phyloP scores from a whole-genome alignment of 2,329 filamentous ascomycete genomes.

The Pleoardoris graminearum region DNA sequence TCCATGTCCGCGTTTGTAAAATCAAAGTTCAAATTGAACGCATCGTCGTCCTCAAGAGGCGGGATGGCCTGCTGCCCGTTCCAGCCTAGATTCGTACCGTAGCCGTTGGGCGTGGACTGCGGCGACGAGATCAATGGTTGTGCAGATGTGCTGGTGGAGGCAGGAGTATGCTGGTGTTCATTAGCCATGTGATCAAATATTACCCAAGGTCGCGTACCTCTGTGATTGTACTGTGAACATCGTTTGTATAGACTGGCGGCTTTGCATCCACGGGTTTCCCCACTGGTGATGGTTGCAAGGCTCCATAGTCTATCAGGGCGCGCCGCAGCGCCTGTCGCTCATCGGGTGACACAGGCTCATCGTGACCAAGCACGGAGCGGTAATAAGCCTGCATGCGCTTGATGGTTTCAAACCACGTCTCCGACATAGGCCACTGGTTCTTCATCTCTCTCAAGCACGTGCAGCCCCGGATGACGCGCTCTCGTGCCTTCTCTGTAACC shows the following conservation, averaged over 20 bases:
- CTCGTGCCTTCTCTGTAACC: conserved; percentile 37
- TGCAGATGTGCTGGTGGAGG: background rate
- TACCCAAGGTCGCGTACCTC: conserved; percentile 11
- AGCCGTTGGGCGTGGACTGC: conserved; percentile 30
- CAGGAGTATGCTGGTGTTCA: background rate
- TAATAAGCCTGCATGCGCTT: conserved; percentile 50
- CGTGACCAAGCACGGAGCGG: conserved; percentile 40
- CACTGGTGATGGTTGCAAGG: conserved; percentile 45
- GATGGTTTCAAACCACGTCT: conserved; percentile 48
- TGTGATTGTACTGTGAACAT: conserved; percentile 15
- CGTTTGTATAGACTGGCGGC: conserved; percentile 16
- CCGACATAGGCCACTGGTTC: conserved; percentile 48
- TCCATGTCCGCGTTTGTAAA: conserved; percentile 43
- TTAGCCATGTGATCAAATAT: conserved; percentile 14
- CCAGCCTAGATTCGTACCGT: conserved; percentile 26
- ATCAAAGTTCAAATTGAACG: conserved; percentile 40
- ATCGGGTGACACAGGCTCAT: conserved; percentile 40
- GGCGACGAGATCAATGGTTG: conserved; percentile 16
- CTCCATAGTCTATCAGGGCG: conserved; percentile 48
- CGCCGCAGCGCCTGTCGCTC: conserved; percentile 43
- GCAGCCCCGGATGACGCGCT: conserved; percentile 43
- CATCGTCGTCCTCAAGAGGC: conserved; percentile 38
- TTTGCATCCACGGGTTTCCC: conserved; percentile 36
- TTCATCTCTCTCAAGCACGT: conserved; percentile 48
- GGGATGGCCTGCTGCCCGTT: conserved; percentile 26